Conservation (phyloP, 768 basidiomycete genomes). For the Auriscalpium orientale region DNA sequence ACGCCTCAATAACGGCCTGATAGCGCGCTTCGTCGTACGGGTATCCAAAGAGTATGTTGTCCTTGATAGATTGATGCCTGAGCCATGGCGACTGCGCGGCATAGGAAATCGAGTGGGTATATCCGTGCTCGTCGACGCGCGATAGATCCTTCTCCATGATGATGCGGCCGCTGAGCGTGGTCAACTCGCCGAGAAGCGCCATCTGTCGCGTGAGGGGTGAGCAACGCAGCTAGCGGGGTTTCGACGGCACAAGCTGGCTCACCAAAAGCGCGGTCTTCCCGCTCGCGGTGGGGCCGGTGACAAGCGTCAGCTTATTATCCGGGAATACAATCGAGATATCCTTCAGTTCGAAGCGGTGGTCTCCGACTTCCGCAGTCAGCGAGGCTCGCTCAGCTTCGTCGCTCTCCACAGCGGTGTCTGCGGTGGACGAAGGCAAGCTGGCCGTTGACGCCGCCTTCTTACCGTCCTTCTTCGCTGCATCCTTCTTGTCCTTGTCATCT, state of each 20-base stretch:
- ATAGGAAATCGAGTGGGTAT: conserved; percentile 44
- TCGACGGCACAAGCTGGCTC: conserved; percentile 11
- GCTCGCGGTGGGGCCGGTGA: conserved; percentile 74
- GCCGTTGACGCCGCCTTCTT: not conserved
- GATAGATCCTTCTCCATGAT: conserved; percentile 61
- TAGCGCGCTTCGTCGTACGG: conserved; percentile 63
- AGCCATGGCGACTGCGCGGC: conserved; percentile 45
- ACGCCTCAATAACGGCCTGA: conserved; percentile 69
- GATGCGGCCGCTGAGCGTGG: conserved; percentile 44
- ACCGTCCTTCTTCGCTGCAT: conserved; percentile 13
- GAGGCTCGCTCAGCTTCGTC: conserved; percentile 18
- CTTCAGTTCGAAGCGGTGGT: conserved; percentile 55
- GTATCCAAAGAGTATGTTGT: conserved; percentile 56
- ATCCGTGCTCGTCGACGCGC: conserved; percentile 50
- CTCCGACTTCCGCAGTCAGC: conserved; percentile 16
- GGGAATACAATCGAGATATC: conserved; percentile 70
- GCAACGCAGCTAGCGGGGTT: too few relatives aligned
- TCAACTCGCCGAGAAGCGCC: conserved; percentile 70
- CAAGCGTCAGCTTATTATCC: conserved; percentile 58
- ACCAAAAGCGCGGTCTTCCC: conserved; percentile 79
- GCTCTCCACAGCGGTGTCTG: conserved; percentile 1
- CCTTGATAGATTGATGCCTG: conserved; percentile 40
- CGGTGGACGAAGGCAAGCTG: too few relatives aligned
- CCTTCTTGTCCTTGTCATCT: conserved; percentile 16
- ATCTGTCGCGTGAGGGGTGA: conserved; percentile 32